Conservation (phyloP, 257 asterid genomes). For the Jasminum sambac region DNA sequence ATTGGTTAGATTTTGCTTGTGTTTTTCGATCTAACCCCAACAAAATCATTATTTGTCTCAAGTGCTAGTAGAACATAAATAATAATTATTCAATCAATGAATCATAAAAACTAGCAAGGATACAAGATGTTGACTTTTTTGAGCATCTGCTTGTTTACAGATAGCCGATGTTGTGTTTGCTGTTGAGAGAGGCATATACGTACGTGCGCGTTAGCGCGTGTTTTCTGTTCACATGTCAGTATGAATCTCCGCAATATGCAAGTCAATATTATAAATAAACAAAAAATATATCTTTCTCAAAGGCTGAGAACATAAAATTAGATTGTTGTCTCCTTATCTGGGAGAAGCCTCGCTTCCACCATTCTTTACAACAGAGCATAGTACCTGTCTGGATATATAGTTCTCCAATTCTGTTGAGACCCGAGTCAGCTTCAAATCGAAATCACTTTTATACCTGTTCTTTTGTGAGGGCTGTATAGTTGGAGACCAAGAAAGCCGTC, state of each 20-base stretch:
- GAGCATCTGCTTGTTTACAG: neutral
- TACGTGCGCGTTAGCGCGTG: neutral
- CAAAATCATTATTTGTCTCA: neutral
- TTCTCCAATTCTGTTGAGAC: slow-evolving; percentile 83
- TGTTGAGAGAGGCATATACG: neutral
- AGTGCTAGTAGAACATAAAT: neutral
- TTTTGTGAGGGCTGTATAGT: slow-evolving; percentile 54
- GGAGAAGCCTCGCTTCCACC: slow-evolving; percentile 57
- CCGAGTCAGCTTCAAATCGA: slow-evolving; percentile 74
- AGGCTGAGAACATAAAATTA: slow-evolving; percentile 5
- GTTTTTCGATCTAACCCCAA: no score
- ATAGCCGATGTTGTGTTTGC: neutral
- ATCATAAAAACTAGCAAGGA: slow-evolving; percentile 14
- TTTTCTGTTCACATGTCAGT: no score
- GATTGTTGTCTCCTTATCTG: slow-evolving; percentile 25
- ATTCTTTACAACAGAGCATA: slow-evolving; percentile 61
- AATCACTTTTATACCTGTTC: slow-evolving; percentile 60
- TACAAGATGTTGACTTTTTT: slow-evolving; percentile 19
- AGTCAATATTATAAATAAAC: neutral
- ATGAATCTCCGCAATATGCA: neutral
- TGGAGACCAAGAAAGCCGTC: slow-evolving; percentile 70
- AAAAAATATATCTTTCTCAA: neutral
- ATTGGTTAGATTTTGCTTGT: no score
- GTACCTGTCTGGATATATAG: slow-evolving; percentile 74
- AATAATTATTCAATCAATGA: slow-evolving; percentile 3